Base-by-base conservation (phyloP, 2,329 filamentous ascomycete genomes). In the Botrytis tulipae region DNA sequence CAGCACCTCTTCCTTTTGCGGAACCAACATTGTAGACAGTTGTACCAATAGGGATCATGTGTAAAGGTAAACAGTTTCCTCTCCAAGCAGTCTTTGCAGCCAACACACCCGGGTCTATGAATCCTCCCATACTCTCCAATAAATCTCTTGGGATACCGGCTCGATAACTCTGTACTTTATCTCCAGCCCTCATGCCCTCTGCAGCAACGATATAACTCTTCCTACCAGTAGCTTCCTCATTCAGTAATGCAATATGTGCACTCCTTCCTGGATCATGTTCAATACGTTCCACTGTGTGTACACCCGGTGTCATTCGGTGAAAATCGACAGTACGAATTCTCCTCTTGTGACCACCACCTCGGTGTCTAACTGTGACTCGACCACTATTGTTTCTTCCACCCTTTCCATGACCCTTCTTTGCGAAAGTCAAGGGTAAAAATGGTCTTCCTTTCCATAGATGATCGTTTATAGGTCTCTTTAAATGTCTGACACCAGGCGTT, bases 31-130 rank as follows among this genome's bases (percentile, higher is more conserved):
- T 96, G 86, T 92, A 98, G 70, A 99, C 90, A 60, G 94, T 89
- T 4, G 94, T 97, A n/a, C 96, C 95, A 57, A 98, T 88, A 1
- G 96, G 97, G 74, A 99, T 93, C 91, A 99, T 96, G 83, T 97
- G 93, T 81, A 99, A 86, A 22, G 96, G 96, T 78, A 99, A 84
- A 82, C 96, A 99, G 83, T 99, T 99, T 72, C 96, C 96, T 80
- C 94, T 89, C 85, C 95, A 95, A 1, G 94, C 95, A 37, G 97
- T 99, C 85, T 93, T 96, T 44, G 96, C 93, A 12, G 97, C 96
- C 75, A 99, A 85, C 82, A 99, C 93, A 91, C 97, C 97, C 18
- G 95, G 94, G 86, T 99, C 96, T 69, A 98, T 88, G 60, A 91
- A 85, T 78, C 96, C 95, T 75, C 96, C 96, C 95, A 99, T 98